Evolutionary conservation across 768 basidiomycete species (phyloP).

Genomic region (Lactifluus volemus): DNA sequence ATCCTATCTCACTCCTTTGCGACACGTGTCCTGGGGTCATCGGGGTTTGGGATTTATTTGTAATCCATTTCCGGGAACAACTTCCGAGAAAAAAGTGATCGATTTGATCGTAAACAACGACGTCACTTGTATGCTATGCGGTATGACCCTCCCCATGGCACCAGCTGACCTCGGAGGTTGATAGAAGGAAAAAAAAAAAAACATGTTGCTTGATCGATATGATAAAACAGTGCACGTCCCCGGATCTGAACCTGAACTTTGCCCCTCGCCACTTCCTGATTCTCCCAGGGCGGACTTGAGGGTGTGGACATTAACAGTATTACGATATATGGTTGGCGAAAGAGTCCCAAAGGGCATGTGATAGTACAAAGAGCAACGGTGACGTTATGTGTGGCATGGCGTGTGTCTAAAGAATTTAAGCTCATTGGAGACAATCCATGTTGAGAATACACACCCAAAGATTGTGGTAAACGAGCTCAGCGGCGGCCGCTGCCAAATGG

Average conservation of each 20-base stretch:
- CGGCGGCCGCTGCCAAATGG: slow-evolving; percentile 38
- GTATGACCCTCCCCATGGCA: background rate
- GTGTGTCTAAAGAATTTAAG: background rate
- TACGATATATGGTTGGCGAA: slow-evolving; percentile 4
- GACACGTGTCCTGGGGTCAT: background rate
- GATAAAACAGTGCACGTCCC: slow-evolving; percentile 8
- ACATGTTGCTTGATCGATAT: slow-evolving; percentile 10
- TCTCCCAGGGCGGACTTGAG: background rate
- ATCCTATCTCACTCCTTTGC: background rate
- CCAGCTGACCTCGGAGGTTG: background rate
- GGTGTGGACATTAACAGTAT: slow-evolving; percentile 6
- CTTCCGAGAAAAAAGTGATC: slow-evolving; percentile 1
- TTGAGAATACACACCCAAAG: background rate
- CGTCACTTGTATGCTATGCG: background rate
- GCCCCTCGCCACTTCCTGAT: background rate
- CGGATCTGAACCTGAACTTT: background rate
- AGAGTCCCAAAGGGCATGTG: background rate
- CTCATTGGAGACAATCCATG: background rate
- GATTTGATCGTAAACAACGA: slow-evolving; percentile 9
- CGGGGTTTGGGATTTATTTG: background rate
- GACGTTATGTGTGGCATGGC: slow-evolving; percentile 1
- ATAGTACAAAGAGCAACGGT: slow-evolving; percentile 18
- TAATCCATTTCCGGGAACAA: background rate
- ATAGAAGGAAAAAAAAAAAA: background rate
- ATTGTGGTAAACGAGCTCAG: slow-evolving; percentile 22